These are phyloP conservation scores for Parietaria judaica DNA, from an alignment of 306 rosid genomes.

Conservation along the genomic window DNA sequence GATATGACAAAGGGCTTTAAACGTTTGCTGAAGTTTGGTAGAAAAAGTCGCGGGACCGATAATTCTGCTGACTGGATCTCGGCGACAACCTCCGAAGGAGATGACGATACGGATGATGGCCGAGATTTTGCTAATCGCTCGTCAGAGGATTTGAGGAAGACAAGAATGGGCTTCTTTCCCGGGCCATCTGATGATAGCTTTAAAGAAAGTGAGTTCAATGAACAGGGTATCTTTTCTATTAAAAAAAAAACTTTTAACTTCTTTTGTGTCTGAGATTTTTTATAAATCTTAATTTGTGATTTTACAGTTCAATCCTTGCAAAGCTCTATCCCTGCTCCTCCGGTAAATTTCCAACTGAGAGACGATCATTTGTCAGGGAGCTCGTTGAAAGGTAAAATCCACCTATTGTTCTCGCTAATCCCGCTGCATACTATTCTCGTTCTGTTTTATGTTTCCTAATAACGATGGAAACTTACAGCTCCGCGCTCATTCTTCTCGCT, in stretches of 20 bases:
- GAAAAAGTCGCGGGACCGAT: conserved; percentile 90
- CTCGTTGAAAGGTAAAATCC: conserved; percentile 70
- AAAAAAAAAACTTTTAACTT: too few relatives aligned
- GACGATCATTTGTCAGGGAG: conserved; percentile 94
- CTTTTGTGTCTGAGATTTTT: too few relatives aligned
- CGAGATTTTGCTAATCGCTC: conserved; percentile 80
- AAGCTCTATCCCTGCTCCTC: conserved; percentile 96
- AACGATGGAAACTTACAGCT: conserved; percentile 47
- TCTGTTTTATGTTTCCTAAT: conserved; percentile 4
- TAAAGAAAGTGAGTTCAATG: conserved; percentile 74
- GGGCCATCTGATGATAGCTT: conserved; percentile 79
- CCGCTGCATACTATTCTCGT: not conserved
- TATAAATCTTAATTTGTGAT: too few relatives aligned
- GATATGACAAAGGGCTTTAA: conserved; percentile 93
- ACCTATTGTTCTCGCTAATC: not conserved
- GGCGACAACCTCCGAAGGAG: conserved; percentile 99
- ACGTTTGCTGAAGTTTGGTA: conserved; percentile 81
- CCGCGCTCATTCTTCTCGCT: conserved; percentile 93
- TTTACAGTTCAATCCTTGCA: conserved; percentile 65
- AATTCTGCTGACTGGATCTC: conserved; percentile 85
- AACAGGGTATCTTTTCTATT: conserved; percentile 50
- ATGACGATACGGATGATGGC: conserved; percentile 91
- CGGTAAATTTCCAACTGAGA: conserved; percentile 74
- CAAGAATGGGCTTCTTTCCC: conserved; percentile 92
- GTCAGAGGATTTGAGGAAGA: conserved; percentile 87